Evolutionary conservation across 2,329 filamentous ascomycete genomes (phyloP).

Genomic region (Ophiostoma novo-ulmi): DNA sequence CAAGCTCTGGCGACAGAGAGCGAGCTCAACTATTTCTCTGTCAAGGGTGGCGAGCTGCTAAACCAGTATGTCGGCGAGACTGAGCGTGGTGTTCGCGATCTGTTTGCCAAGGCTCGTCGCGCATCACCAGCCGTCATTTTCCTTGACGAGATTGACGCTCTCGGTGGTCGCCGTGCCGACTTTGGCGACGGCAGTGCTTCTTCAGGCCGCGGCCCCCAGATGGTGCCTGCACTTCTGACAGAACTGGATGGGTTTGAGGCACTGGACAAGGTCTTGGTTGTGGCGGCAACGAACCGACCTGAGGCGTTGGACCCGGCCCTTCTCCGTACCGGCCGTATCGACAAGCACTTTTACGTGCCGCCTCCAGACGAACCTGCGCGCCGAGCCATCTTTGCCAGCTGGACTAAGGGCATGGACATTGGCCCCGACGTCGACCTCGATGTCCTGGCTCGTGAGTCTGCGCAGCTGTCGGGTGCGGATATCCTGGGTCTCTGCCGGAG

Average conservation of each 20-base stretch:
- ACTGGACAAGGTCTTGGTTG: slow-evolving; percentile 74
- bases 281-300: slow-evolving; percentile 88
- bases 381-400: slow-evolving; percentile 68
- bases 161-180: slow-evolving; percentile 54
- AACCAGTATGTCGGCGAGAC: slow-evolving; percentile 98
- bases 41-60: slow-evolving; percentile 88
- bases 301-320: slow-evolving; percentile 81
- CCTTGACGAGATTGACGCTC: slow-evolving; percentile 93
- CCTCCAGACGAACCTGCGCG: slow-evolving; percentile 70
- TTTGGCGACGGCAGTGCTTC: slow-evolving; percentile 39
- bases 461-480: slow-evolving; percentile 83
- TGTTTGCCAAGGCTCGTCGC: slow-evolving; percentile 80
- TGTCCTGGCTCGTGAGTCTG: slow-evolving; percentile 57
- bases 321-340: slow-evolving; percentile 78
- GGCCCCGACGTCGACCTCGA: slow-evolving; percentile 59
- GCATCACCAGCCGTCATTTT: slow-evolving; percentile 90
- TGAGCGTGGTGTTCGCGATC: slow-evolving; percentile 75
- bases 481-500: slow-evolving; percentile 53
- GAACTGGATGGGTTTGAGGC: slow-evolving; percentile 95
- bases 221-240: slow-evolving; percentile 81
- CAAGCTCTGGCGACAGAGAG: slow-evolving; percentile 88
- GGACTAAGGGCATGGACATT: slow-evolving; percentile 57
- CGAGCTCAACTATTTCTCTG: slow-evolving; percentile 86
- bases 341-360: slow-evolving; percentile 78
- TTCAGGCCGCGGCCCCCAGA: slow-evolving; percentile 60